phyloP scores from a whole-genome alignment of 805 yeast species.

The Candida piceae region DNA sequence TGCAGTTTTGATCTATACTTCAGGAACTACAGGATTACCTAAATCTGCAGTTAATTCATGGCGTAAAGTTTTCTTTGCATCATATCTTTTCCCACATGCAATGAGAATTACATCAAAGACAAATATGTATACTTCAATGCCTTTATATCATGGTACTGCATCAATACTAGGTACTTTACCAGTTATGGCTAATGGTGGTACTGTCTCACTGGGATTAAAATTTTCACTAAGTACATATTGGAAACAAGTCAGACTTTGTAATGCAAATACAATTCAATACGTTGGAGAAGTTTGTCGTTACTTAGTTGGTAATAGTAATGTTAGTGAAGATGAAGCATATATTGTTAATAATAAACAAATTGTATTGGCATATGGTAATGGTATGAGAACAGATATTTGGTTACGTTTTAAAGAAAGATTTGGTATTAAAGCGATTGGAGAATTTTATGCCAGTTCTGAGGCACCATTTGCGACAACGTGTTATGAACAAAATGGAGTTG shows the following conservation, averaged over 20 bases:
- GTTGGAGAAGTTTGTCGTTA: conserved; percentile 96
- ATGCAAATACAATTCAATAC: conserved; percentile 81
- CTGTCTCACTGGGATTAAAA: conserved; percentile 72
- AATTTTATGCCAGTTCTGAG: conserved; percentile 92
- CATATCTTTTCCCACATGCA: conserved; percentile 63
- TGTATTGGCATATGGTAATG: conserved; percentile 81
- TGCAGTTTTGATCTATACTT: conserved; percentile 75
- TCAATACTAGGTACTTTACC: conserved; percentile 82
- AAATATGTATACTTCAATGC: conserved; percentile 85
- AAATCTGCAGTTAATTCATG: conserved; percentile 92
- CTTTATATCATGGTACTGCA: conserved; percentile 92
- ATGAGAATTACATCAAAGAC: conserved; percentile 52
- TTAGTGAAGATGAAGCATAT: conserved; percentile 20
- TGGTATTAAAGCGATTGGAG: conserved; percentile 72
- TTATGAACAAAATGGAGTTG: conserved; percentile 47
- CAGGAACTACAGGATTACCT: conserved; percentile 94
- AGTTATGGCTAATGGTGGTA: conserved; percentile 52
- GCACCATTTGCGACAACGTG: conserved; percentile 85
- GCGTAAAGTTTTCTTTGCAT: conserved; percentile 75
- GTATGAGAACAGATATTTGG: conserved; percentile 89
- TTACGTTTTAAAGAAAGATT: conserved; percentile 69
- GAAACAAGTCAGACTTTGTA: conserved; percentile 72
- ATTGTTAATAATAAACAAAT: conserved; percentile 31
- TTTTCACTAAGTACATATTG: conserved; percentile 83
- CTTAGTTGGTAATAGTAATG: conserved; percentile 50